A percentile compares a stretch with the other conserved stretches of the same genome.
phyloP scores from a whole-genome alignment of 129 eudicot species.

The Flaveria sonorensis region DNA sequence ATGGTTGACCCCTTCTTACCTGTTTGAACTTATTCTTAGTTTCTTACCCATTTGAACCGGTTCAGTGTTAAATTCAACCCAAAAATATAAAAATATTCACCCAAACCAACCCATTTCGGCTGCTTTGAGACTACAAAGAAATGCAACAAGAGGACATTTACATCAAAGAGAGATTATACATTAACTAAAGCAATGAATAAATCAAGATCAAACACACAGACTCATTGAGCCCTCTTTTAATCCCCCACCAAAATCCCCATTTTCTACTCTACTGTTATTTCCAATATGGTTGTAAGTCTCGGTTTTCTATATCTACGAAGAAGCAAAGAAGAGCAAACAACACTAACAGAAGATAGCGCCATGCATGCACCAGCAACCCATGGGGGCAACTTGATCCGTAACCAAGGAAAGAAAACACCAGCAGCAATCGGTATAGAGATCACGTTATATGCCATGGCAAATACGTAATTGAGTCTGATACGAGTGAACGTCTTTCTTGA shows the following conservation, averaged over 20 bases:
- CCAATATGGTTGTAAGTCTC: slow-evolving; percentile 73
- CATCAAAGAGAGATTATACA: slow-evolving; percentile 42
- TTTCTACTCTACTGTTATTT: slow-evolving; percentile 85
- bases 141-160: slow-evolving; percentile 40
- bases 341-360: slow-evolving; percentile 95
- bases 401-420: slow-evolving; percentile 78
- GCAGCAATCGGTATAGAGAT: slow-evolving; percentile 88
- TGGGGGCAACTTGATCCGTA: slow-evolving; percentile 73
- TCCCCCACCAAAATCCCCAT: slow-evolving; percentile 1
- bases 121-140: slow-evolving; percentile 5
- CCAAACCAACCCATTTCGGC: too few relatives aligned
- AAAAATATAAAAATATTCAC: too few relatives aligned
- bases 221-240: slow-evolving; percentile 30
- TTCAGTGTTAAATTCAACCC: too few relatives aligned
- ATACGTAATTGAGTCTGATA: slow-evolving; percentile 74
- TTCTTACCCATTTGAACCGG: too few relatives aligned
- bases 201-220: slow-evolving; percentile 33
- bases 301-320: slow-evolving; percentile 86
- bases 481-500: slow-evolving; percentile 90
- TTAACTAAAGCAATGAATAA: slow-evolving; percentile 28
- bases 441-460: slow-evolving; percentile 91
- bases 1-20: too few relatives aligned
- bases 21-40: too few relatives aligned
- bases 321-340: slow-evolving; percentile 92
- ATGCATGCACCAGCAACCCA: slow-evolving; percentile 99